A percentile compares a stretch with the other conserved stretches of the same genome.
Conservation (phyloP, 441 rosid genomes). For the Erodium trifolium region DNA sequence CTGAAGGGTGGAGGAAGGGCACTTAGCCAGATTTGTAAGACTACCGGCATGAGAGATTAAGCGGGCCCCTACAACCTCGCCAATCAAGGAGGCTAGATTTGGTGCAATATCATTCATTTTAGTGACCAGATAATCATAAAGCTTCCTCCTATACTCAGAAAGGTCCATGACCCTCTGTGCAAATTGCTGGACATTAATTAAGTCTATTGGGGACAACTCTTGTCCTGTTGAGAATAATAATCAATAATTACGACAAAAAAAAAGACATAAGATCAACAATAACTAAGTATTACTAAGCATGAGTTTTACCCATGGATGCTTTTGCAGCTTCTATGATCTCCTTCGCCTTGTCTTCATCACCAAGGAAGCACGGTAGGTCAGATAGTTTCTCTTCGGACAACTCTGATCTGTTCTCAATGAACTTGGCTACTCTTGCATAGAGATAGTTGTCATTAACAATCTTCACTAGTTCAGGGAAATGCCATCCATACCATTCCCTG, state of each 20-base stretch:
- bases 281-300: background rate
- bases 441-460: conserved; percentile 91
- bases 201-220: conserved; percentile 78
- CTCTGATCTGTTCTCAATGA: conserved; percentile 78
- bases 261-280: background rate
- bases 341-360: conserved; percentile 92
- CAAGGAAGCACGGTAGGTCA: conserved; percentile 61
- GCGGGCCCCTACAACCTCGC: conserved; percentile 92
- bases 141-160: conserved; percentile 81
- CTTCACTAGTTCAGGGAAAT: conserved; percentile 88
- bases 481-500: conserved; percentile 99
- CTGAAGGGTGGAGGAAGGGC: conserved; percentile 98
- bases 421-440: conserved; percentile 72
- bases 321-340: conserved; percentile 92
- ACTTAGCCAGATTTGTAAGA: conserved; percentile 94
- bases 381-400: conserved; percentile 66
- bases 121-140: conserved; percentile 74
- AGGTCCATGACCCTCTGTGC: conserved; percentile 87
- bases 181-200: conserved; percentile 73
- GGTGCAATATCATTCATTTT: conserved; percentile 96
- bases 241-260: conserved; percentile 6
- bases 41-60: conserved; percentile 97
- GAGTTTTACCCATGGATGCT: conserved; percentile 81
- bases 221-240: conserved; percentile 44
- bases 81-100: conserved; percentile 86